Base-by-base conservation (phyloP, 495 filamentous ascomycete genomes). In the Penicillium tannophilum region DNA sequence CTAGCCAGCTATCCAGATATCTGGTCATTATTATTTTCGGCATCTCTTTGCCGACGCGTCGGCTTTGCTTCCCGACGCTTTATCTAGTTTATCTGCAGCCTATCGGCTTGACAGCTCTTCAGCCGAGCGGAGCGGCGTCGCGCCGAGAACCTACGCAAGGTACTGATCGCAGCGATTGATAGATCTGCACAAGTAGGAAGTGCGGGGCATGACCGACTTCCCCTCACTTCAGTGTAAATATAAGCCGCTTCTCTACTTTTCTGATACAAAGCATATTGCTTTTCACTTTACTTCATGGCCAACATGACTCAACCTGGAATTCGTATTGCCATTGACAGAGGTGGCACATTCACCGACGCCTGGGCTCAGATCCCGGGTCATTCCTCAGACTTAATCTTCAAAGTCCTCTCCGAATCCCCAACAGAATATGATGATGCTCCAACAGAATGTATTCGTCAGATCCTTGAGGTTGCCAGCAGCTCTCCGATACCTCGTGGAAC, bases 401-500 rank as follows among this genome's bases (percentile, higher is more conserved):
- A 58, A 46, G 26, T 58, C 6, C 45, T 58, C 11, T 58, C 56
- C 6, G 56, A 45, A 36, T 44, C 24, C 16, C 47, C 39, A 11
- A 23, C 33, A 1, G 28, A 58, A n/a, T 58, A 58, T 14, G 48
- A 44, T 9, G 56, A 58, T 46, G 56, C 56, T n/a, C 56, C 56
- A 1, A 58, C 56, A 35, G 56, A 58, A 46, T 44, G 36, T 26
- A 52, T 58, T 17, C 47, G 56, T 1, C 56, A 46, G 14, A 35
- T 58, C 24, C 41, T 58, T 4, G 56, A 58, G 28, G 47, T 14
- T n/a, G 35, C 35, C 1, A 35, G 17, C 19, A 48, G 39, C 7
- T 45, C 47, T 19, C 20, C 56, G 2, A 46, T 58, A 9, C 56
- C 56, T 7, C 47, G 56, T 30, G 56, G 56, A 11, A 45, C 47